Evolutionary conservation across 2,329 filamentous ascomycete genomes (phyloP).

Genomic region (Amphichorda felina): DNA sequence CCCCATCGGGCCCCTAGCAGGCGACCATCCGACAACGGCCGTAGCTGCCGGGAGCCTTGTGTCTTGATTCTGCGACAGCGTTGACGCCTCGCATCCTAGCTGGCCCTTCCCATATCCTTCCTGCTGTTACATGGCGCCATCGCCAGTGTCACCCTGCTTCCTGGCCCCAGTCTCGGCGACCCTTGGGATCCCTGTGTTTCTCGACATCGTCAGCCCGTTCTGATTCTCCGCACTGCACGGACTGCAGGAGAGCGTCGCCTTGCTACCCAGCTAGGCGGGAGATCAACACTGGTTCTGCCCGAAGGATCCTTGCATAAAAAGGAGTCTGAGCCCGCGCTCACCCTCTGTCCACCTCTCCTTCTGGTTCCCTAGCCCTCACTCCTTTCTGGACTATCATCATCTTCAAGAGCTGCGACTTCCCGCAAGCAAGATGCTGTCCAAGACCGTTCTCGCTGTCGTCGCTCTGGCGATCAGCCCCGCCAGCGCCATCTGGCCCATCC

Average conservation of each 20-base stretch:
- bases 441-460: constrained; percentile 22
- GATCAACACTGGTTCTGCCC: neutral
- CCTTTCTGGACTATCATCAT: neutral
- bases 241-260: neutral
- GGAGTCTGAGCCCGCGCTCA: neutral
- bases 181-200: neutral
- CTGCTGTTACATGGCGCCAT: constrained; percentile 9
- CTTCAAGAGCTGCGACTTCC: neutral
- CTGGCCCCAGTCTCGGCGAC: no score
- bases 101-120: no score
- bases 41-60: no score
- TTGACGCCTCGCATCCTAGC: no score
- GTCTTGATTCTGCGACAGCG: no score
- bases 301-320: neutral
- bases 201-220: neutral
- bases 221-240: neutral
- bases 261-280: neutral
- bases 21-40: no score
- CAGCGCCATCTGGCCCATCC: constrained; percentile 47
- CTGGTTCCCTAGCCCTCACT: neutral
- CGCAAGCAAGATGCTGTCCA: constrained; percentile 14
- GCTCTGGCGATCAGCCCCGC: constrained; percentile 27
- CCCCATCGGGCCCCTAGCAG: no score
- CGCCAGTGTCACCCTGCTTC: neutral
- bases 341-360: neutral